Evolutionary conservation across 371 early-diverging fungal genomes (phyloP).

Genomic region (Rhizopus microsporus): DNA sequence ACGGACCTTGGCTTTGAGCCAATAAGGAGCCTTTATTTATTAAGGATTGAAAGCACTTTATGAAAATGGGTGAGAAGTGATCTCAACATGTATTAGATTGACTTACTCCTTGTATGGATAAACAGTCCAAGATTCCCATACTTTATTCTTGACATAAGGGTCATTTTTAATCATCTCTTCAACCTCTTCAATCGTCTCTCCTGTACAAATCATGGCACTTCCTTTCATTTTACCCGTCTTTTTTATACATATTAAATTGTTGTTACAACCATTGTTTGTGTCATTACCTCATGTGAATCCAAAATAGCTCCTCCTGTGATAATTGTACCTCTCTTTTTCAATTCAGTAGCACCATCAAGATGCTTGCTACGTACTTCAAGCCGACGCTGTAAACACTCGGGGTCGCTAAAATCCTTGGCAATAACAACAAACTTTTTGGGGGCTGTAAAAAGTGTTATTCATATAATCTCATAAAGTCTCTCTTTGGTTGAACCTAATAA

Average conservation of each 20-base stretch:
- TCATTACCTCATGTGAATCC: constrained; percentile 38
- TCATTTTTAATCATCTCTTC: constrained; percentile 42
- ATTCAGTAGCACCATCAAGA: constrained; percentile 30
- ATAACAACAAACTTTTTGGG: constrained; percentile 48
- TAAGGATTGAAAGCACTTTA: neutral
- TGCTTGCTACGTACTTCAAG: constrained; percentile 48
- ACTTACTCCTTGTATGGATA: constrained; percentile 35
- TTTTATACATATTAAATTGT: neutral
- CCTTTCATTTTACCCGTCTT: constrained; percentile 58
- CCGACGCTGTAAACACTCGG: constrained; percentile 51
- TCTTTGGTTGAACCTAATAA: neutral
- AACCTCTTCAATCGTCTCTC: constrained; percentile 49
- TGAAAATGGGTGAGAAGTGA: neutral
- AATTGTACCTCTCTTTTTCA: constrained; percentile 33
- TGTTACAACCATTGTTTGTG: neutral
- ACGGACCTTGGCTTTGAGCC: neutral
- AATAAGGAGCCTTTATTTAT: too few species aligned
- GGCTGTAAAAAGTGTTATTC: neutral
- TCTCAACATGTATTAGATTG: neutral
- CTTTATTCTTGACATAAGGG: constrained; percentile 56
- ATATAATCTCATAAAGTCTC: neutral
- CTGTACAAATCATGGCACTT: constrained; percentile 49
- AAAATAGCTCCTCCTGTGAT: constrained; percentile 58
- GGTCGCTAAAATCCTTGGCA: constrained; percentile 51
- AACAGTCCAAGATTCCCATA: constrained; percentile 61